Evolutionary conservation across 1,284 basidiomycete species (phyloP), one percentile per base, ranked within the genome.

Genomic region (Neolentinus lepideus): DNA sequence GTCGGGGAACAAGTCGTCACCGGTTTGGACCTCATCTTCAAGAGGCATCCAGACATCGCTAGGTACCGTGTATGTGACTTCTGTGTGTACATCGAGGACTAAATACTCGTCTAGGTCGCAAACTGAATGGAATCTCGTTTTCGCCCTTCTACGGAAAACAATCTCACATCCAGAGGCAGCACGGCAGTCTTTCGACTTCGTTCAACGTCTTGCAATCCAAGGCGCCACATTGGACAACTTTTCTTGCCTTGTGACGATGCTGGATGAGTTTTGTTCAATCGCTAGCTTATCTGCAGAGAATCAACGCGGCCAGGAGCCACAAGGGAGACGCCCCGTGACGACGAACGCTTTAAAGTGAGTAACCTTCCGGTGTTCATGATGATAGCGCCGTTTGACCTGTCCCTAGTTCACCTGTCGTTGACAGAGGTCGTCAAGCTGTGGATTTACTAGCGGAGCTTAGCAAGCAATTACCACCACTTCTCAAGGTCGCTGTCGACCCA

Each of bases 101-200:
- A 56, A 36, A 53, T 6, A 45, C 19, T 47, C 62, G 54, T 38
- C 14, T 59, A 90, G 84, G 57, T 94, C 93, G 1, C 88, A 90
- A 63, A 98, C 96, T 0, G 95, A 99, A 70, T 99, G 97, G 97
- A 92, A 91, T 55, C 75, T 98, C 33, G 81, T 96, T 16, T 92
- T 97, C 63, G 88, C 92, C 1, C 76, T 98, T n/a, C 81, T 99
- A 62, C 83, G 91, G 43, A 88, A 88, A 0, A 94, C 92, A 0
- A 83, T 93, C 48, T 79, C 86, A 8, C 90, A 97, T 63, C 84
- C 92, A n/a, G 91, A 93, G 69, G 94, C 94, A 1, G 86, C 90
- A 26, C 87, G 90, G 48, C 75, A 87, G 50, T 90, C 94, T 1
- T 91, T 98, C 64, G 83, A 87, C 10, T 78, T 95, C 6, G 73